Conservation (phyloP, 1,284 basidiomycete genomes). For the Erythrobasidium hasegawianum region DNA sequence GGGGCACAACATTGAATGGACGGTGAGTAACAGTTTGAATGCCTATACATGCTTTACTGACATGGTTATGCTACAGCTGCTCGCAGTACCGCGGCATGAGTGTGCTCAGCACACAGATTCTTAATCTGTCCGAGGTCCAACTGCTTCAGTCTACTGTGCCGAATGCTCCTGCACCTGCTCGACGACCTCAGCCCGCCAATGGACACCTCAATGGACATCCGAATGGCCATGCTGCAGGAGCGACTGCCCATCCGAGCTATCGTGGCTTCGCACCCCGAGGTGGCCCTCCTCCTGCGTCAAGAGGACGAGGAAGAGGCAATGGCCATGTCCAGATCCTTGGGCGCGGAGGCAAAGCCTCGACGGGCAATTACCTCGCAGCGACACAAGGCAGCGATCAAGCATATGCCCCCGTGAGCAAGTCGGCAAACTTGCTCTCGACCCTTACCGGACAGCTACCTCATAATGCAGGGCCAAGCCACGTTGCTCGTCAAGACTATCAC, state of each 20-base stretch:
- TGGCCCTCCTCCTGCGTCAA: neutral
- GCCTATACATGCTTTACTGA: no score
- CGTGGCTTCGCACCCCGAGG: conserved; percentile 22
- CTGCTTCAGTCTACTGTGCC: conserved; percentile 4
- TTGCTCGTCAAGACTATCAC: conserved; percentile 14
- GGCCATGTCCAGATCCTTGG: neutral
- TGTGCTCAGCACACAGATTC: conserved; percentile 74
- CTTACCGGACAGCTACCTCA: conserved; percentile 9
- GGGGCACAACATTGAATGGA: conserved; percentile 78
- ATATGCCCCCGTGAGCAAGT: neutral
- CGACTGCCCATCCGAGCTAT: conserved; percentile 20
- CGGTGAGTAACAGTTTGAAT: conserved; percentile 59
- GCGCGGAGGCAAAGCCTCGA: neutral
- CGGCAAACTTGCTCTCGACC: conserved; percentile 8
- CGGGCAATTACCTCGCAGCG: neutral
- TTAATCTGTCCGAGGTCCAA: conserved; percentile 63
- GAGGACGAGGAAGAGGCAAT: conserved; percentile 12
- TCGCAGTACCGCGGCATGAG: conserved; percentile 83
- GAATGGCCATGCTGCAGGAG: conserved; percentile 12
- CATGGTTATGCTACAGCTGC: no score
- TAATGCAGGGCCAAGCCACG: neutral
- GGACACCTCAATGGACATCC: conserved; percentile 1
- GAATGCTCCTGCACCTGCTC: neutral
- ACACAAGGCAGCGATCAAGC: neutral
- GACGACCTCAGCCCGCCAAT: neutral